phyloP scores from a whole-genome alignment of 2,329 filamentous ascomycete genomes.

The Simplicillium aogashimaense region DNA sequence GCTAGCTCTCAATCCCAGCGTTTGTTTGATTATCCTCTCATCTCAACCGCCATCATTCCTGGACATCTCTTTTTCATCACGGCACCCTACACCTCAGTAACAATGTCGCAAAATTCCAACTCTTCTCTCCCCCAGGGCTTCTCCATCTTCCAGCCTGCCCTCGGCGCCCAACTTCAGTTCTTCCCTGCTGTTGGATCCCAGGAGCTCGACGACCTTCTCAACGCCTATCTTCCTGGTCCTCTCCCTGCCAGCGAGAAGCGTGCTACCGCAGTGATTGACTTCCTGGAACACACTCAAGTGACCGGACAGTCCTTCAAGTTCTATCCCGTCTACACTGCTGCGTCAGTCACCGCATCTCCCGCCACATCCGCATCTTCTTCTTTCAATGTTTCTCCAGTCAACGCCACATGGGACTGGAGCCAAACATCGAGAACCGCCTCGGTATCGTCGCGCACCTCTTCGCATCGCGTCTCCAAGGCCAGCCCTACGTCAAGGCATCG shows the following conservation, averaged over 20 bases:
- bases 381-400: conserved; percentile 38
- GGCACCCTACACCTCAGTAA: neutral
- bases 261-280: conserved; percentile 46
- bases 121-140: conserved; percentile 35
- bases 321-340: conserved; percentile 37
- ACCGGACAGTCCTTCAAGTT: conserved; percentile 53
- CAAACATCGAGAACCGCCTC: conserved; percentile 19
- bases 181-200: conserved; percentile 52
- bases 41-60: too few species aligned
- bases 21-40: too few species aligned
- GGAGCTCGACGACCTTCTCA: conserved; percentile 51
- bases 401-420: conserved; percentile 38
- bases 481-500: conserved; percentile 17
- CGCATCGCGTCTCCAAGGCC: conserved; percentile 15
- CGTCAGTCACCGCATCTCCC: conserved; percentile 30
- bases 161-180: conserved; percentile 53
- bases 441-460: conserved; percentile 19
- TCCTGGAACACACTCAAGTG: conserved; percentile 40
- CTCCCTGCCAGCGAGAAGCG: conserved; percentile 49
- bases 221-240: conserved; percentile 45
- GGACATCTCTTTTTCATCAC: neutral
- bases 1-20: too few species aligned
- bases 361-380: conserved; percentile 37
- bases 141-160: conserved; percentile 48
- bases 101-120: conserved; percentile 14